Conservation (phyloP, 2,329 filamentous ascomycete species). For the Pseudocercospora ulei region DNA sequence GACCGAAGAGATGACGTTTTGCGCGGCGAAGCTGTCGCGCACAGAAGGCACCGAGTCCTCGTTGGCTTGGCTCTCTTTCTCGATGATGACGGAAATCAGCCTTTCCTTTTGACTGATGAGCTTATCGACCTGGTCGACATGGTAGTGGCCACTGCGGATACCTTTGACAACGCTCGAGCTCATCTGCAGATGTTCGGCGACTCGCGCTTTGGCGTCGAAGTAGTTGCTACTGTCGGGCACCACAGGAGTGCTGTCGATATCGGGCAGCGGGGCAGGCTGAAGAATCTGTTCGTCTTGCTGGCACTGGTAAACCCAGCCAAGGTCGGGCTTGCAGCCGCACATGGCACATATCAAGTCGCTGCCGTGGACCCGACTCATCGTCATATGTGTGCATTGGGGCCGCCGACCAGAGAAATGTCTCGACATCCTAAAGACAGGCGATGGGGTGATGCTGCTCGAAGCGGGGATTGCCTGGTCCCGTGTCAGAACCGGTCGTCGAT, state of each 20-base stretch:
- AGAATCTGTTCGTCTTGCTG: constrained; percentile 47
- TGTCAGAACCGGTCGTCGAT: constrained; percentile 12
- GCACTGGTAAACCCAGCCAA: constrained; percentile 68
- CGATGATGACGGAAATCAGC: constrained; percentile 27
- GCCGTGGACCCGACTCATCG: constrained; percentile 57
- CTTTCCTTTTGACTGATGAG: constrained; percentile 39
- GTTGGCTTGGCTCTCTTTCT: constrained; percentile 5
- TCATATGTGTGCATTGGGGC: constrained; percentile 55
- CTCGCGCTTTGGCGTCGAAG: constrained; percentile 22
- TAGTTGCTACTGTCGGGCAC: constrained; percentile 18
- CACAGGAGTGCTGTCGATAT: constrained; percentile 13
- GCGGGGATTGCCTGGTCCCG: constrained; percentile 16
- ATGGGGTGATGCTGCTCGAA: constrained; percentile 7
- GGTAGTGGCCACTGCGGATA: constrained; percentile 39
- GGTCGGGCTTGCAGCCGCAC: constrained; percentile 48
- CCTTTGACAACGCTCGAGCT: constrained; percentile 38
- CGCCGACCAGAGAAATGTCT: constrained; percentile 14
- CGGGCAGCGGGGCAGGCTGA: constrained; percentile 12
- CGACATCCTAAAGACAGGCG: constrained; percentile 5
- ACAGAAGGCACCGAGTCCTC: not conserved
- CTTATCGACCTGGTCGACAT: constrained; percentile 36
- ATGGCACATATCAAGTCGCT: constrained; percentile 45
- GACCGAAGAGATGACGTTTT: constrained; percentile 27
- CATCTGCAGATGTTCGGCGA: constrained; percentile 32
- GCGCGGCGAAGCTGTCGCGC: constrained; percentile 5